Percentiles rank a stretch among this genome's conserved stretches.
Conservation (phyloP, 768 basidiomycete genomes). For the Termitomyces sp. region DNA sequence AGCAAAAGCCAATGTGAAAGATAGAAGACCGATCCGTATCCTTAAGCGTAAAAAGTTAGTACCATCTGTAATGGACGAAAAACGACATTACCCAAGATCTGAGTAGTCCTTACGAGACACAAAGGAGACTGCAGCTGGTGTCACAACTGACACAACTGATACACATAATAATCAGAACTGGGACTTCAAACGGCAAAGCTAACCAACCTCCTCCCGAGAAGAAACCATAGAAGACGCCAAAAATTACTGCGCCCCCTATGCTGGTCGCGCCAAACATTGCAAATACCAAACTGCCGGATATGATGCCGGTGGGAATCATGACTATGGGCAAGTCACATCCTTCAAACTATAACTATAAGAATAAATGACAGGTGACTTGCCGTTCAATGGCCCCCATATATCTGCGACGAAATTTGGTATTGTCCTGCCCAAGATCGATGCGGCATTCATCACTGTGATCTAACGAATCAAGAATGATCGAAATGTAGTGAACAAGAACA, state of each 20-base stretch:
- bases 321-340: constrained; percentile 26
- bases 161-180: constrained; percentile 1
- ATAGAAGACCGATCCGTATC: constrained; percentile 45
- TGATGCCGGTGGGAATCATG: constrained; percentile 38
- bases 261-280: constrained; percentile 49
- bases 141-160: constrained; percentile 39
- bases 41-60: constrained; percentile 22
- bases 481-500: neutral
- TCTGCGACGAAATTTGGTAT: constrained; percentile 57
- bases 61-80: neutral
- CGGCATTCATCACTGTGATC: constrained; percentile 53
- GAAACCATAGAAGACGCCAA: constrained; percentile 52
- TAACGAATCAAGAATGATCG: constrained; percentile 15
- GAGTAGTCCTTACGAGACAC: constrained; percentile 38
- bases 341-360: neutral
- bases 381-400: constrained; percentile 46
- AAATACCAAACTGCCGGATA: constrained; percentile 46
- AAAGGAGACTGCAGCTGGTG: constrained; percentile 38
- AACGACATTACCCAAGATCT: constrained; percentile 41
- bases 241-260: constrained; percentile 39
- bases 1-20: constrained; percentile 43
- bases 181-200: neutral
- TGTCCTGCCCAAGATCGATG: constrained; percentile 57
- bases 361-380: constrained; percentile 24
- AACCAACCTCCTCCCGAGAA: constrained; percentile 52